These are phyloP conservation scores for Pholiota adiposa DNA, from an alignment of 1,284 basidiomycete genomes.

Conservation along the genomic window DNA sequence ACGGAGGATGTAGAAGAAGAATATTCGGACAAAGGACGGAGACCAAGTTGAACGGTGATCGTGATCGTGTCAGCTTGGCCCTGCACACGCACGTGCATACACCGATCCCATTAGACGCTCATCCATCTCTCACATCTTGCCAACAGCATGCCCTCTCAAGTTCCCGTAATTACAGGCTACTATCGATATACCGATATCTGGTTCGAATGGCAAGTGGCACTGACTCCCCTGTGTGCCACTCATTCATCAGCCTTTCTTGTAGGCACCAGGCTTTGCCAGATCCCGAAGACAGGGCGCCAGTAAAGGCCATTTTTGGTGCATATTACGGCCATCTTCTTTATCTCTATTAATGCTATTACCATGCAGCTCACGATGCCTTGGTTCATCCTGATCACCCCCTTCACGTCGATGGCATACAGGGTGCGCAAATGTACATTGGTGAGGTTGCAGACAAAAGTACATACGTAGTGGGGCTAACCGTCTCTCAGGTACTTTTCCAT, in stretches of 20 bases:
- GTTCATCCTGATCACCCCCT: slow-evolving; percentile 77
- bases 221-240: background rate
- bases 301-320: slow-evolving; percentile 68
- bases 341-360: background rate
- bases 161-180: slow-evolving; percentile 61
- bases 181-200: slow-evolving; percentile 82
- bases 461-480: background rate
- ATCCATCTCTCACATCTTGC: background rate
- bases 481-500: slow-evolving; percentile 56
- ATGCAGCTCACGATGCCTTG: slow-evolving; percentile 60
- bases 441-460: background rate
- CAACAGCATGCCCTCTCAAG: slow-evolving; percentile 21
- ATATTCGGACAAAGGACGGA: slow-evolving; percentile 2
- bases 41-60: slow-evolving; percentile 11
- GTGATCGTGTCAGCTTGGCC: slow-evolving; percentile 19
- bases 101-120: slow-evolving; percentile 20
- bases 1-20: slow-evolving; percentile 4
- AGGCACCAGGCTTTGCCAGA: slow-evolving; percentile 40
- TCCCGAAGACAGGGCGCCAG: slow-evolving; percentile 54
- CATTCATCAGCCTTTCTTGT: background rate
- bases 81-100: slow-evolving; percentile 2
- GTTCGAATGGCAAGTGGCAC: slow-evolving; percentile 61
- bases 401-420: slow-evolving; percentile 58
- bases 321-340: background rate
- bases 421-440: slow-evolving; percentile 78